Evolutionary conservation across 1,284 basidiomycete species (phyloP).

Genomic region (Ustilago tritici): DNA sequence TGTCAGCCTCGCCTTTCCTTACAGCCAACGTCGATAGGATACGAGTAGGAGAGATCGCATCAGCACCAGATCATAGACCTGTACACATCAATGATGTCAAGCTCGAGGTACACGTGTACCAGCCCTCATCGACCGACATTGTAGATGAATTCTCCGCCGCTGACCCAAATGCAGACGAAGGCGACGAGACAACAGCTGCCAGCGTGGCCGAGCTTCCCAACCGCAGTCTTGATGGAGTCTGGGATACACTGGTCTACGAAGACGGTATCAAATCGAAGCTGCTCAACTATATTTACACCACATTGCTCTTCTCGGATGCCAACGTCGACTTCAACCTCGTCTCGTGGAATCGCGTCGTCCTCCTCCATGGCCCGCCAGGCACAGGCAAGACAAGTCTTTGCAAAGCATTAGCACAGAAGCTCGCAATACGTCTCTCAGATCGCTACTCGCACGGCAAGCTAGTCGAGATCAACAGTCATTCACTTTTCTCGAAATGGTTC

Average conservation of each 20-base stretch:
- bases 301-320: conserved; percentile 87
- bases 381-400: conserved; percentile 98
- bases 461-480: conserved; percentile 85
- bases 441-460: conserved; percentile 87
- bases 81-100: conserved; percentile 35
- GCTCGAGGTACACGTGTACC: conserved; percentile 82
- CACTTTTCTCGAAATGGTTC: conserved; percentile 74
- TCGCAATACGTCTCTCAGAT: conserved; percentile 87
- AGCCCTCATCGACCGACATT: conserved; percentile 77
- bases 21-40: conserved; percentile 82
- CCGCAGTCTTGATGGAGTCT: conserved; percentile 84
- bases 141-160: conserved; percentile 82
- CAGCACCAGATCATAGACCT: conserved; percentile 25
- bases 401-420: conserved; percentile 92
- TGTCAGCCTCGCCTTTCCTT: conserved; percentile 76
- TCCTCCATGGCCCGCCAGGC: conserved; percentile 95
- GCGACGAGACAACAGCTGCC: conserved; percentile 79
- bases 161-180: conserved; percentile 74
- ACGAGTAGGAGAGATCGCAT: conserved; percentile 75
- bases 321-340: conserved; percentile 91
- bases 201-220: conserved; percentile 87
- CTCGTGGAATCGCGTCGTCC: conserved; percentile 92
- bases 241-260: conserved; percentile 85
- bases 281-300: conserved; percentile 93
- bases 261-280: conserved; percentile 89